phyloP scores from a whole-genome alignment of 2,329 filamentous ascomycete species.

The Bipolaris sorokiniana region DNA sequence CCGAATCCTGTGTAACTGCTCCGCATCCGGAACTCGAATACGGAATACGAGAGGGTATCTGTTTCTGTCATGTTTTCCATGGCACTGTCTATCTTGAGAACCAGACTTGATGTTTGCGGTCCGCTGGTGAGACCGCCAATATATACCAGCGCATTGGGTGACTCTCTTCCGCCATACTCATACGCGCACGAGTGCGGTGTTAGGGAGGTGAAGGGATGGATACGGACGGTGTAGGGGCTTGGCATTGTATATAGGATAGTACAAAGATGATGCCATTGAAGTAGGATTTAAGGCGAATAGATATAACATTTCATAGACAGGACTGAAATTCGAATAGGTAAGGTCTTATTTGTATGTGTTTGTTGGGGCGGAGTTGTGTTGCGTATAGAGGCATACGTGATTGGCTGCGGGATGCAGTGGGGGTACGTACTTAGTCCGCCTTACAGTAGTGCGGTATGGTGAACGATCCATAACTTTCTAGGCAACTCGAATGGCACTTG shows the following conservation, averaged over 20 bases:
- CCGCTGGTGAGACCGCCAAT: slow-evolving; percentile 27
- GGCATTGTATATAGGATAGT: not conserved
- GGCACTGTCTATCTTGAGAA: not conserved
- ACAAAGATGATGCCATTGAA: not conserved
- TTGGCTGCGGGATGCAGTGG: not conserved
- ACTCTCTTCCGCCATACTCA: slow-evolving; percentile 14
- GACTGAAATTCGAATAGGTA: not conserved
- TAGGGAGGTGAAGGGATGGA: slow-evolving; percentile 19
- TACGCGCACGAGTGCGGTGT: slow-evolving; percentile 21
- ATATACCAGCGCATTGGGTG: slow-evolving; percentile 21
- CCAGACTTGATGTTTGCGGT: slow-evolving; percentile 16
- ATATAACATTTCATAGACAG: no score
- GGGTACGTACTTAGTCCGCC: not conserved
- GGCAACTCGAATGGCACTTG: not conserved
- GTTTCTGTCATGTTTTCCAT: not conserved
- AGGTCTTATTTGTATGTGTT: not conserved
- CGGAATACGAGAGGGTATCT: slow-evolving; percentile 7
- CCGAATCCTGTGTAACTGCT: slow-evolving; percentile 29
- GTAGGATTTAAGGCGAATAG: not conserved
- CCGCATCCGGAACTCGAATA: slow-evolving; percentile 30
- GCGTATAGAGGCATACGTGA: slow-evolving; percentile 1
- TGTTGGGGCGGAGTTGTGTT: not conserved
- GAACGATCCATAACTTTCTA: not conserved
- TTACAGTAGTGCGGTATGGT: not conserved
- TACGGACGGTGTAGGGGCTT: slow-evolving; percentile 11